Base-by-base conservation (phyloP, 306 rosid genomes). In the Hippophae tibetana region DNA sequence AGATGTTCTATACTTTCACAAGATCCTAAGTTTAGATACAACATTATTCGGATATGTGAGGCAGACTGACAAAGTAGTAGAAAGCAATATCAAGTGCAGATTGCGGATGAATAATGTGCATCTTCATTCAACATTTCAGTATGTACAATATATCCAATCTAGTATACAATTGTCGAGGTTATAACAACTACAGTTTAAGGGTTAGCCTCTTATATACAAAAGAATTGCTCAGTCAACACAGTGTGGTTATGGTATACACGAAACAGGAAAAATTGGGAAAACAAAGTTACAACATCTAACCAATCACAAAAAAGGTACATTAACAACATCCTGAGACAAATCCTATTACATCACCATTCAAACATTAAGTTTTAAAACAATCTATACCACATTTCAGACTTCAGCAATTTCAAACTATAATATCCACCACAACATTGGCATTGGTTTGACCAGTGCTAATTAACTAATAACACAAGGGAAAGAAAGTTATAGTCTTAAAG, bases 341-440 rank as follows among this genome's bases (percentile, higher is more conserved):
- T 74, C 90, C 95, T 84, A 84, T 46, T 86, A 83, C 92, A 86
- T 74, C 80, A 69, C 13, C 68, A 77, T 70, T 75, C 81, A 83
- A 71, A 81, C 69, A 81, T 56, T 54, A 72, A 71, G 69, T 57
- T 74, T 67, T 77, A 61, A 76, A 74, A 72, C 44, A 84, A 74
- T 83, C 85, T 31, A 31, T 74, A 76, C 76, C 75, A 81, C 78
- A 89, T 73, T 80, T 45, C 75, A 75, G 78, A 79, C 92, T 65
- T 66, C 74, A 74, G 77, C 64, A 81, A 78, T 79, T 79, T 80
- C 81, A 81, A 72, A 86, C 76, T 79, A 89, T 68, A 77, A 89
- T 89, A 89, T 74, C 70, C 85, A 72, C 79, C 76, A 61, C 66
- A 69, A 65, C 68, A 74, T 78, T 60, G 62, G 61, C 62, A 66